Conservation (phyloP, 345 rosid genomes). For the Ailanthus altissimus region DNA sequence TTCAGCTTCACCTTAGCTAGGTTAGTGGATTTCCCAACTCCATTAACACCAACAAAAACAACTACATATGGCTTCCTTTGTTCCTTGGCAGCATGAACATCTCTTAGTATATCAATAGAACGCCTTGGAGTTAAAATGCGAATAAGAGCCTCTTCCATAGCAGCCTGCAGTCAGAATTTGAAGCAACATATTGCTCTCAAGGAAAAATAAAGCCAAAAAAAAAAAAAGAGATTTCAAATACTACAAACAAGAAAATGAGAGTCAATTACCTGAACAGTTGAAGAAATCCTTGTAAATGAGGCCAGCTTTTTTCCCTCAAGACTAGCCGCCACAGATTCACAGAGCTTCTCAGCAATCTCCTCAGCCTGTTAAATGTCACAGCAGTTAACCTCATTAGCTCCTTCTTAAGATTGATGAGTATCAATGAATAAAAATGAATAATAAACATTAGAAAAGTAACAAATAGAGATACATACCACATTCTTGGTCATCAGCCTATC, state of each 20-base stretch:
- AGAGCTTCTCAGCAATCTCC: conserved; percentile 97
- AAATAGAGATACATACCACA: conserved; percentile 62
- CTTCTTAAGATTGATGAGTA: background rate
- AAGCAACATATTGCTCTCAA: background rate
- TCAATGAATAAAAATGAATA: background rate
- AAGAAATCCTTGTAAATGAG: conserved; percentile 95
- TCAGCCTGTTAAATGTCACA: conserved; percentile 65
- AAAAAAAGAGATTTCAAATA: conserved; percentile 1
- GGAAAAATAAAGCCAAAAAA: background rate
- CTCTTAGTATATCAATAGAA: conserved; percentile 93
- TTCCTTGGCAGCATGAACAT: conserved; percentile 90
- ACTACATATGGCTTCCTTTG: conserved; percentile 91
- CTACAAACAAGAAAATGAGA: conserved; percentile 10
- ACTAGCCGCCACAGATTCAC: conserved; percentile 95
- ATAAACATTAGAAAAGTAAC: background rate
- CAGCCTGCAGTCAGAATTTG: conserved; percentile 53
- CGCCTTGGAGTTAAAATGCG: conserved; percentile 98
- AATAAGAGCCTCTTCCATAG: conserved; percentile 96
- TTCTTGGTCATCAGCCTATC: conserved; percentile 99
- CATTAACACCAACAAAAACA: conserved; percentile 97
- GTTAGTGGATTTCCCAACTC: conserved; percentile 98
- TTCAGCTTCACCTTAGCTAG: conserved; percentile 70
- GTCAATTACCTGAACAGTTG: conserved; percentile 83
- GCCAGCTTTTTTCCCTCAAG: conserved; percentile 96
- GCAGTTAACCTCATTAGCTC: conserved; percentile 12